Percentiles rank a stretch among this genome's conserved stretches.
Conservation (phyloP, 179 eudicot genomes). For the Heliamphora ciliata region DNA sequence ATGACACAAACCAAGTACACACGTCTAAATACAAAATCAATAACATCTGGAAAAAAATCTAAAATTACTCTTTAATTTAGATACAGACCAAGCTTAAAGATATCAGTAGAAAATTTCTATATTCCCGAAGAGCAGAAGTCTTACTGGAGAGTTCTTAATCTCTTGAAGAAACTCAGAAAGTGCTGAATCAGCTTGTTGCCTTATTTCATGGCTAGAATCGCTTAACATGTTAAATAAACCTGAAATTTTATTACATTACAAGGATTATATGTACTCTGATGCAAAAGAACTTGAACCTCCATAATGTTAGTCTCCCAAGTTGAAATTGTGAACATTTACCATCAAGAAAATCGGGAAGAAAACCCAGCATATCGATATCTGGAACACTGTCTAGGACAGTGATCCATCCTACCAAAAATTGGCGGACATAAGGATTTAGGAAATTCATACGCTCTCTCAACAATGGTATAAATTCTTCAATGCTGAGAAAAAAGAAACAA, state of each 20-base stretch:
- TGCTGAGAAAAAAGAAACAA: slow-evolving; percentile 40
- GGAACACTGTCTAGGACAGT: slow-evolving; percentile 99
- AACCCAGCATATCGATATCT: slow-evolving; percentile 97
- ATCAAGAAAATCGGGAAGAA: slow-evolving; percentile 99
- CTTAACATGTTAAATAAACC: slow-evolving; percentile 98
- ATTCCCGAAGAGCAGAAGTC: slow-evolving; percentile 20
- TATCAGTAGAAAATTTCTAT: neutral
- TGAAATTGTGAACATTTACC: slow-evolving; percentile 40
- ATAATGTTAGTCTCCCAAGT: slow-evolving; percentile 11
- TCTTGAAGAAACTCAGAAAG: slow-evolving; percentile 96
- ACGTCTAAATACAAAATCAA: neutral
- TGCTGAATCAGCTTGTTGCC: slow-evolving; percentile 99
- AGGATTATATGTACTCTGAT: slow-evolving; percentile 10
- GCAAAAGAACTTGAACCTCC: slow-evolving; percentile 2
- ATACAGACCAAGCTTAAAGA: neutral
- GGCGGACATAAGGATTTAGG: slow-evolving; percentile 94
- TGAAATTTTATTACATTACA: slow-evolving; percentile 31
- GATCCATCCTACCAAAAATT: slow-evolving; percentile 99
- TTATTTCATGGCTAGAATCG: slow-evolving; percentile 92
- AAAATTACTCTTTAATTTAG: neutral
- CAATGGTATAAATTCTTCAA: slow-evolving; percentile 97
- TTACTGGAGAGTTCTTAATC: slow-evolving; percentile 95
- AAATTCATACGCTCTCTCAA: slow-evolving; percentile 98
- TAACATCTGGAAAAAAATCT: neutral
- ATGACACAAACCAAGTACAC: neutral